Base-by-base conservation (phyloP, 2,329 filamentous ascomycete species). In the Penicillium sp. region DNA sequence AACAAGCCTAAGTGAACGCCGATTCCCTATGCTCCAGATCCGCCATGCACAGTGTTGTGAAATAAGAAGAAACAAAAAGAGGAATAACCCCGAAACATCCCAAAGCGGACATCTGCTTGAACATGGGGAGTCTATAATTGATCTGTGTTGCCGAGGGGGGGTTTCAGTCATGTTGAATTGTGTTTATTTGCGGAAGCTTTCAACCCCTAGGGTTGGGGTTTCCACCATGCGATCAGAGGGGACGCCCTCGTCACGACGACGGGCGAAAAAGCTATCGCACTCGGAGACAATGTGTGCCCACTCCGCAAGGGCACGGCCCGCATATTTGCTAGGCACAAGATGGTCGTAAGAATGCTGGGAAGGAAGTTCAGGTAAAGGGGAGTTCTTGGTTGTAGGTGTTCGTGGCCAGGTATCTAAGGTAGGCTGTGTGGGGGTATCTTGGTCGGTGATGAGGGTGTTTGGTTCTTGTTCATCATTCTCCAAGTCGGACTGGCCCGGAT, bases 271-370 rank as follows among this genome's bases (percentile, higher is more conserved):
- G 62, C 81, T 84, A 66, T 86, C 82, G 64, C 83, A 87, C 66
- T 88, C 86, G 25, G 80, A 79, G 9, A 86, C 81, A 31, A 87
- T 79, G 50, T 85, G 78, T 3, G 80, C 80, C 86, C 86, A 88
- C 70, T 88, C 86, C 1, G 85, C 85, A 38, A 88, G 77, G 12
- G 86, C 84, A 40, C 85, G 79, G 17, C 86, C 86, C n/a, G 81
- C 80, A 68, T 88, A 88, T 58, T 81, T 82, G 60, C 82, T 83
- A 33, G 73, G 67, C 42, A 70, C 70, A n/a, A 75, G 55, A 29
- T 71, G 66, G 29, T 75, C 66, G 31, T 68, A 68, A 27, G 62
- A 62, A 29, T 69, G 67, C 47, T 67, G 67, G 21, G 62, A 48
- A 21, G 64, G 62, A 8, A 61, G 48, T 25, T 66, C 54, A 8